A percentile compares a stretch with the other conserved stretches of the same genome.
Evolutionary conservation across 129 eudicot genomes (phyloP).

Genomic region (Calendula officinalis): DNA sequence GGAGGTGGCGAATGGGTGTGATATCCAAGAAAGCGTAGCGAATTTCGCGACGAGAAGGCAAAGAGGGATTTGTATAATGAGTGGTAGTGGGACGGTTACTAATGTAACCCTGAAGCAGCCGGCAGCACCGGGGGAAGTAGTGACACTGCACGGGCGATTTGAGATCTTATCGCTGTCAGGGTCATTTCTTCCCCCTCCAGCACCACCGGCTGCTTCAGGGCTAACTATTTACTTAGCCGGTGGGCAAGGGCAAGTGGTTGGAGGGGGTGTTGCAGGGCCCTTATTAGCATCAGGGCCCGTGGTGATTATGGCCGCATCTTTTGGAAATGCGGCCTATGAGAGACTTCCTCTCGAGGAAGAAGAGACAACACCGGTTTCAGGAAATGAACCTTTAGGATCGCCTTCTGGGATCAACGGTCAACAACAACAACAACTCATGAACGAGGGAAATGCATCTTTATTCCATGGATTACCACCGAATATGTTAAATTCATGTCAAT

Average conservation of each 20-base stretch:
- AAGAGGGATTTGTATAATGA: conserved; percentile 74
- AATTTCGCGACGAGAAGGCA: conserved; percentile 69
- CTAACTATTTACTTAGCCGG: conserved; percentile 78
- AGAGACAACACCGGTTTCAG: conserved; percentile 38
- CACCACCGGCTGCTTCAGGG: conserved; percentile 87
- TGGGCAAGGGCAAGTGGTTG: conserved; percentile 91
- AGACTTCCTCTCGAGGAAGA: conserved; percentile 91
- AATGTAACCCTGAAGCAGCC: conserved; percentile 85
- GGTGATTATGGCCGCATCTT: conserved; percentile 89
- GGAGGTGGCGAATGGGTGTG: conserved; percentile 77
- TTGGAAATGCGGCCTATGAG: conserved; percentile 95
- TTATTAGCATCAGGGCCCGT: conserved; percentile 80
- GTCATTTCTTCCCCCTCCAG: conserved; percentile 81
- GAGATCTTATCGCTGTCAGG: conserved; percentile 89
- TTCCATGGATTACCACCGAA: conserved; percentile 72
- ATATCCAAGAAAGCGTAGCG: conserved; percentile 69
- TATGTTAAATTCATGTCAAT: conserved; percentile 60
- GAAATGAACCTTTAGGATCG: conserved; percentile 40
- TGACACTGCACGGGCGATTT: conserved; percentile 78
- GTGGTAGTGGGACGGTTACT: conserved; percentile 73
- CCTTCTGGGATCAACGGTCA: conserved; percentile 37
- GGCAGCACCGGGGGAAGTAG: conserved; percentile 56
- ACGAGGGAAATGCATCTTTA: conserved; percentile 43
- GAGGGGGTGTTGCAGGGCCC: conserved; percentile 79
- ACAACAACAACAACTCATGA: conserved; percentile 48